These are phyloP conservation scores for Chaetoceros tenuissimus DNA, from an alignment of 108 stramenopile species.

Conservation along the genomic window DNA sequence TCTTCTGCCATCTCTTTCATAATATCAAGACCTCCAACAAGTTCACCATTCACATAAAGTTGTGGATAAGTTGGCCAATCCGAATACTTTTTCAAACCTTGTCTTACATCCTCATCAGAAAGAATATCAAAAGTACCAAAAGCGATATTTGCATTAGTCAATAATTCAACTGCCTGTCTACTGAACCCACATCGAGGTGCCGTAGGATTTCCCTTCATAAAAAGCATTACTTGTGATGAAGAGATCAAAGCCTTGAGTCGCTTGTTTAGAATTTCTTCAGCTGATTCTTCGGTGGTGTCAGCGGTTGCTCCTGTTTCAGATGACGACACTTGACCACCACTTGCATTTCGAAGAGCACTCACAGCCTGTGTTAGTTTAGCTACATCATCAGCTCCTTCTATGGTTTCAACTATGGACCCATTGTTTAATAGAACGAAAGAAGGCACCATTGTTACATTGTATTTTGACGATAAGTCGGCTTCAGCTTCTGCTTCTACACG, in stretches of 20 bases:
- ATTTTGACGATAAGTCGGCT: constrained; percentile 1
- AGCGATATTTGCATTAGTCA: constrained; percentile 46
- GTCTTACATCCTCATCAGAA: constrained; percentile 75
- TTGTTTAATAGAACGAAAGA: constrained; percentile 72
- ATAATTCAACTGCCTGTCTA: constrained; percentile 73
- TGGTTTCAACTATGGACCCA: constrained; percentile 43
- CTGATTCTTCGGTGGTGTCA: constrained; percentile 9
- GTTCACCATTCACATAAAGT: constrained; percentile 89
- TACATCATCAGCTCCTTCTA: constrained; percentile 85
- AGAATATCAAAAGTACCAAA: constrained; percentile 89
- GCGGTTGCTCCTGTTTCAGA: constrained; percentile 3
- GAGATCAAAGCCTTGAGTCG: constrained; percentile 52
- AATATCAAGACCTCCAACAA: constrained; percentile 96
- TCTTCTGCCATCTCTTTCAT: constrained; percentile 88
- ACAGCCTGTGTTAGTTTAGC: constrained; percentile 58
- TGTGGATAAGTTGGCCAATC: constrained; percentile 98
- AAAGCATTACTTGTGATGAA: constrained; percentile 78
- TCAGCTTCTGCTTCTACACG: constrained; percentile 71
- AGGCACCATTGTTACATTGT: constrained; percentile 56
- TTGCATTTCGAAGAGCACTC: constrained; percentile 17
- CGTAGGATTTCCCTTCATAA: constrained; percentile 89
- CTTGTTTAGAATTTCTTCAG: constrained; percentile 34
- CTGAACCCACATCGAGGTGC: constrained; percentile 92
- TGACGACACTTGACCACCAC: constrained; percentile 7
- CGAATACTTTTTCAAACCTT: constrained; percentile 75